Conservation (phyloP, 148 eudicot genomes). For the Fallopia convolvulus region DNA sequence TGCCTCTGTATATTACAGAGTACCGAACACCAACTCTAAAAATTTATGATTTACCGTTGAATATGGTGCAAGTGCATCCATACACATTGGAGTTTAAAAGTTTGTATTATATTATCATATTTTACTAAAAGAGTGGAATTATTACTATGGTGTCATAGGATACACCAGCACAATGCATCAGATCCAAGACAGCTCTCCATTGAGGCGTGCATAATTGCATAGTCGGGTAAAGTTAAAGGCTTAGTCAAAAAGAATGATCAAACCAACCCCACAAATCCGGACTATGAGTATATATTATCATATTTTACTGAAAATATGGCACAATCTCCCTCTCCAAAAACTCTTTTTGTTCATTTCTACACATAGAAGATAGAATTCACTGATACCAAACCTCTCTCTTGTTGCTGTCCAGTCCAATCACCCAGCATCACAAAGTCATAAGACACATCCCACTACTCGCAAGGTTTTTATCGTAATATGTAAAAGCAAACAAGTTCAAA, state of each 20-base stretch:
- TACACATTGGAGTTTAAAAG: background rate
- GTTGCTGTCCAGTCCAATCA: slow-evolving; percentile 8
- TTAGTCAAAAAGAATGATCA: slow-evolving; percentile 11
- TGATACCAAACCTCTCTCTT: background rate
- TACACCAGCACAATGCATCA: slow-evolving; percentile 6
- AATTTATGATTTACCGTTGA: no score
- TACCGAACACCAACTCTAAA: no score
- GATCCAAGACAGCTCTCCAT: slow-evolving; percentile 10
- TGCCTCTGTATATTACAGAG: no score
- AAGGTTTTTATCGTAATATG: background rate
- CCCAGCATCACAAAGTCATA: background rate
- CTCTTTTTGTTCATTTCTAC: slow-evolving; percentile 11
- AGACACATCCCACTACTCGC: background rate
- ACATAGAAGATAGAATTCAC: background rate
- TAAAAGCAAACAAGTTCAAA: background rate
- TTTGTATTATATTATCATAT: background rate
- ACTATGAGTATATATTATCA: no score
- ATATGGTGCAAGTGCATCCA: no score
- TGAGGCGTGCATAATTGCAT: slow-evolving; percentile 7
- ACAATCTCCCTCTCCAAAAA: background rate
- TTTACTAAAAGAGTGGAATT: background rate
- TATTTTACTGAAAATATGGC: background rate
- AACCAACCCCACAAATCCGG: slow-evolving; percentile 8
- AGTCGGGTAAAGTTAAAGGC: background rate
- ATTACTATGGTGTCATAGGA: background rate